Evolutionary conservation across 2,329 filamentous ascomycete species (phyloP).

Genomic region (Graphilbum fragrans): DNA sequence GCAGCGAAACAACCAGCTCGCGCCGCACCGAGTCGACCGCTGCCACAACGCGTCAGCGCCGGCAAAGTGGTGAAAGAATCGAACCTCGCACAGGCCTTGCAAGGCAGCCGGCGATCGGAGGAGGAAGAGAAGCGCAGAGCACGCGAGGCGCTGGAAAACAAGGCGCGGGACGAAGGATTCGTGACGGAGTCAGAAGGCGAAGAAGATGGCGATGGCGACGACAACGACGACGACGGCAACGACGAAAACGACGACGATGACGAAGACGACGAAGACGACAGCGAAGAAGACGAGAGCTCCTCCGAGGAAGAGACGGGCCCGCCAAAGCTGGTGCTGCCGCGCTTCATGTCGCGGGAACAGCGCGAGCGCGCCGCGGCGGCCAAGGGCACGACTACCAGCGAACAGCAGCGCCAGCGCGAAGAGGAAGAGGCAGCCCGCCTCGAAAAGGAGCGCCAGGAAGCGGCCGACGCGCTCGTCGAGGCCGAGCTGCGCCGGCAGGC

Average conservation of each 20-base stretch:
- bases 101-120: slow-evolving; percentile 24
- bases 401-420: slow-evolving; percentile 12
- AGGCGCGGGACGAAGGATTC: slow-evolving; percentile 49
- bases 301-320: slow-evolving; percentile 44
- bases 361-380: slow-evolving; percentile 20
- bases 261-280: slow-evolving; percentile 41
- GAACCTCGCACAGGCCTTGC: slow-evolving; percentile 12
- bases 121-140: slow-evolving; percentile 32
- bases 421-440: slow-evolving; percentile 21
- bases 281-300: slow-evolving; percentile 24
- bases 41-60: slow-evolving; percentile 43
- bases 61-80: slow-evolving; percentile 33
- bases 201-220: slow-evolving; percentile 24
- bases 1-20: slow-evolving; percentile 17
- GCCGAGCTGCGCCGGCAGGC: slow-evolving; percentile 78
- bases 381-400: slow-evolving; percentile 24
- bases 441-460: slow-evolving; percentile 45
- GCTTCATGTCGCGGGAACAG: slow-evolving; percentile 49
- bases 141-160: slow-evolving; percentile 29
- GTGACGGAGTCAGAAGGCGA: slow-evolving; percentile 44
- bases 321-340: slow-evolving; percentile 49
- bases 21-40: slow-evolving; percentile 21
- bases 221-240: slow-evolving; percentile 16
- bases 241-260: slow-evolving; percentile 25
- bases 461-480: slow-evolving; percentile 70